Conservation (phyloP, 225 moss, liverwort and hornwort species). For the Climacium dendroides region DNA sequence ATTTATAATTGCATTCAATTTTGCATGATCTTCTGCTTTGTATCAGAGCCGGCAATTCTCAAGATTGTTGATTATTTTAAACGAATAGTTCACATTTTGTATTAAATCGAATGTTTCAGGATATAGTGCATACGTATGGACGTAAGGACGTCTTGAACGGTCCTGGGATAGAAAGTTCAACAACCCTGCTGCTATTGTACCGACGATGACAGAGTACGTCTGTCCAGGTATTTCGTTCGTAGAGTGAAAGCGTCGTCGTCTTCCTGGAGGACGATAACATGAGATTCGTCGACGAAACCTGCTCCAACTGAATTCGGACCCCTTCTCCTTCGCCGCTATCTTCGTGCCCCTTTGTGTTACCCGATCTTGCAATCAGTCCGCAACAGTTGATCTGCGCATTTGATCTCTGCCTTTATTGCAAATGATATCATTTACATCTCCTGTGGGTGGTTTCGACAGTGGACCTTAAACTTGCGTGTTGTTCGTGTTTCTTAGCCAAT, state of each 20-base stretch:
- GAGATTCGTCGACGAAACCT: conserved; percentile 10
- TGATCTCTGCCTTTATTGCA: not conserved
- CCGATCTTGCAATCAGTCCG: not conserved
- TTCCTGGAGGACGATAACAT: not conserved
- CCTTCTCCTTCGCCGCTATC: not conserved
- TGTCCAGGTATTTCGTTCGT: not conserved
- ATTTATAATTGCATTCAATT: not conserved
- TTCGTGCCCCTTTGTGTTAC: not conserved
- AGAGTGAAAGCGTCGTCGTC: not conserved
- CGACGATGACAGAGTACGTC: not conserved
- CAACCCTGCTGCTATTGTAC: not conserved
- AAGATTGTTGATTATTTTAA: not conserved
- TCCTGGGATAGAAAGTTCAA: not conserved
- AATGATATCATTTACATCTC: not conserved
- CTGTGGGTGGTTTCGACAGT: not conserved
- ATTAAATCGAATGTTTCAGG: not conserved
- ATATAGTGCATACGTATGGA: not conserved
- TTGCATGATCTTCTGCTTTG: not conserved
- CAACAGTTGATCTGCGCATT: not conserved
- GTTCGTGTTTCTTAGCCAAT: not conserved
- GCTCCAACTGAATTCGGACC: conserved; percentile 36
- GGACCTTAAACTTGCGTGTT: not conserved
- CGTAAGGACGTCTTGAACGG: not conserved
- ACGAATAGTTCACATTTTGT: not conserved
- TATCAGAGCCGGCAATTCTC: not conserved